Base-by-base conservation (phyloP, 306 rosid species). In the Inga leiocalycina region DNA sequence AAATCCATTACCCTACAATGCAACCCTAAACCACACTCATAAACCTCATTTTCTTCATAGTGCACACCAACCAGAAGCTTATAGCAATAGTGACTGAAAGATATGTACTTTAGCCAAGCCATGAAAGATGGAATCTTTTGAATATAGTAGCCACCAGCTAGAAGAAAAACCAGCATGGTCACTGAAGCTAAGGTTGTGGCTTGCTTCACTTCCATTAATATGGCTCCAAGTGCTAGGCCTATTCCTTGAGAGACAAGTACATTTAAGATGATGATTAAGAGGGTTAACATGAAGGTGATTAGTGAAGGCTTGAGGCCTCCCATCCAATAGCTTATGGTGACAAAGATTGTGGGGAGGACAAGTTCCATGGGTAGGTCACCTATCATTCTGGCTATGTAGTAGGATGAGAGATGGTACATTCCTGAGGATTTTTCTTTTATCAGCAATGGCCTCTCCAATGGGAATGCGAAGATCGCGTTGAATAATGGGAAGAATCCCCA, bases 331-430 rank as follows among this genome's bases (percentile, higher is more conserved):
- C 92, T 22, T 62, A 94, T 74, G 0, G 97, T 90, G 30, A 93
- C 88, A 74, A 94, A 94, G 57, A 89, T 75, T 0, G 97, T 91
- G 1, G 98, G 98, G 54, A 94, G 98, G 5, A 94, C 91, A 24
- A 94, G 94, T 84, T 94, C 98, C 97, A 94, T 91, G 41, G 98
- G 98, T 75, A 94, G 71, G 86, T 94, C 98, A 1, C 98, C 98
- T 0, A 81, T 91, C 61, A 83, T 89, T 43, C 98, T 73, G 5
- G 98, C 93, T 48, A 94, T 82, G 76, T 88, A 94, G 83, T 94
- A 94, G 71, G 98, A 92, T 13, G 98, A 94, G 34, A 94, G 96
- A 65, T 91, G 92, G 85, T 94, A 94, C 98, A 94, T 94, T 70
- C 96, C 92, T 19, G 98, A 92, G 41, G 97, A 93, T 82, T 92